These are phyloP conservation scores for Penicillium waksmanii DNA, from an alignment of 495 filamentous ascomycete species.

Conservation along the genomic window DNA sequence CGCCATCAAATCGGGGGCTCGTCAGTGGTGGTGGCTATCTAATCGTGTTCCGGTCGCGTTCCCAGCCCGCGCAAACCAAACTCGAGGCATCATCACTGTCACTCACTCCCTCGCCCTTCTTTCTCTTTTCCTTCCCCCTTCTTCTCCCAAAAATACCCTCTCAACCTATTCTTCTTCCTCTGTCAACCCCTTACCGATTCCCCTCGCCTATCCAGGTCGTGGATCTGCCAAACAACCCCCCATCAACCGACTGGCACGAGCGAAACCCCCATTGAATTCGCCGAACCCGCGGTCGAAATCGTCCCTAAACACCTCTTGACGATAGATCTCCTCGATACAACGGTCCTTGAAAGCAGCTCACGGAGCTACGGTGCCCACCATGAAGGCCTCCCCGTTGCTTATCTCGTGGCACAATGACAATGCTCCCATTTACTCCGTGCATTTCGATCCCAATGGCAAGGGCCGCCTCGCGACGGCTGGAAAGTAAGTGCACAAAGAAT, in stretches of 20 bases:
- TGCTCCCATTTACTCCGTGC: constrained; percentile 90
- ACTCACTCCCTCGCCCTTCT: constrained; percentile 16
- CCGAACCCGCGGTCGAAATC: constrained; percentile 9
- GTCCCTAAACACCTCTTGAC: not conserved
- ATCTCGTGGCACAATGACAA: constrained; percentile 97
- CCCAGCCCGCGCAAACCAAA: constrained; percentile 32
- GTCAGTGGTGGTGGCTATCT: constrained; percentile 11
- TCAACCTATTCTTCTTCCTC: not conserved
- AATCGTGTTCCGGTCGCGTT: constrained; percentile 35
- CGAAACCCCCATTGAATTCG: constrained; percentile 20
- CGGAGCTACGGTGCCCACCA: constrained; percentile 53
- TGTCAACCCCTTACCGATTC: not conserved
- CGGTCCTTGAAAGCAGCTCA: constrained; percentile 16
- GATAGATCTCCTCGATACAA: constrained; percentile 8
- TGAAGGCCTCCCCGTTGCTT: constrained; percentile 90
- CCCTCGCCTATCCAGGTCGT: not conserved
- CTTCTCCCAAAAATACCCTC: constrained; percentile 1
- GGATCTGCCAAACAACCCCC: constrained; percentile 6
- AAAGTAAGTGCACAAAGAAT: constrained; percentile 48
- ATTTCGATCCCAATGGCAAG: constrained; percentile 94
- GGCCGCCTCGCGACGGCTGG: constrained; percentile 91
- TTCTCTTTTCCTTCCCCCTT: constrained; percentile 6
- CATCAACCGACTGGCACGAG: constrained; percentile 10
- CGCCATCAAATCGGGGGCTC: not conserved
- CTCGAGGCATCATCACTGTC: constrained; percentile 37